Evolutionary conservation across 2,329 filamentous ascomycete genomes (phyloP).

Genomic region (Neophaeococcomyces aloes): DNA sequence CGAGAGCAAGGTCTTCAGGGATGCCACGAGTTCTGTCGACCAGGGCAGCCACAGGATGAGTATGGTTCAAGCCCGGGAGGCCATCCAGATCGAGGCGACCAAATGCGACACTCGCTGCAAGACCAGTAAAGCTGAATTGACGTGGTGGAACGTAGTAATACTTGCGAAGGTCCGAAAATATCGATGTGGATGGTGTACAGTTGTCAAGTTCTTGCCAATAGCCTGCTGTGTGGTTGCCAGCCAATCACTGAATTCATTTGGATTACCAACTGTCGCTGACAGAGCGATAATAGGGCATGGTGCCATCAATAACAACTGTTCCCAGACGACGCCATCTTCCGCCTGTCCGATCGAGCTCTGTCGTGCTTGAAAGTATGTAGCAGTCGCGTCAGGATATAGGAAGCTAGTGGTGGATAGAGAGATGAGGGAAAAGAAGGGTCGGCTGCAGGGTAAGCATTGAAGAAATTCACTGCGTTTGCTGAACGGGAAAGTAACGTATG

Average conservation of each 20-base stretch:
- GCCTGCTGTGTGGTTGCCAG: slow-evolving; percentile 52
- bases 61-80: slow-evolving; percentile 43
- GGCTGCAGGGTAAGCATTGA: too few species aligned
- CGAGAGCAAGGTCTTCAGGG: slow-evolving; percentile 57
- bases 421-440: too few species aligned
- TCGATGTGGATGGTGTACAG: slow-evolving; percentile 57
- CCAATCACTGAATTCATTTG: slow-evolving; percentile 59
- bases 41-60: slow-evolving; percentile 58
- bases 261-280: slow-evolving; percentile 70
- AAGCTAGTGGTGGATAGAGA: too few species aligned
- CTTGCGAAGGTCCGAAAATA: slow-evolving; percentile 72
- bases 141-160: slow-evolving; percentile 52
- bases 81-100: slow-evolving; percentile 39
- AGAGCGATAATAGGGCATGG: slow-evolving; percentile 70
- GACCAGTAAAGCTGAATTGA: slow-evolving; percentile 42
- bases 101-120: slow-evolving; percentile 33
- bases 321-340: slow-evolving; percentile 67
- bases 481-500: too few species aligned
- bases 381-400: too few species aligned
- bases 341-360: slow-evolving; percentile 66
- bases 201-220: slow-evolving; percentile 53
- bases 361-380: too few species aligned
- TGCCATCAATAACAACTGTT: slow-evolving; percentile 62
- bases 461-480: too few species aligned
- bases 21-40: slow-evolving; percentile 52